Base-by-base conservation (phyloP, 495 filamentous ascomycete genomes). In the Penicillium egyptiacum region DNA sequence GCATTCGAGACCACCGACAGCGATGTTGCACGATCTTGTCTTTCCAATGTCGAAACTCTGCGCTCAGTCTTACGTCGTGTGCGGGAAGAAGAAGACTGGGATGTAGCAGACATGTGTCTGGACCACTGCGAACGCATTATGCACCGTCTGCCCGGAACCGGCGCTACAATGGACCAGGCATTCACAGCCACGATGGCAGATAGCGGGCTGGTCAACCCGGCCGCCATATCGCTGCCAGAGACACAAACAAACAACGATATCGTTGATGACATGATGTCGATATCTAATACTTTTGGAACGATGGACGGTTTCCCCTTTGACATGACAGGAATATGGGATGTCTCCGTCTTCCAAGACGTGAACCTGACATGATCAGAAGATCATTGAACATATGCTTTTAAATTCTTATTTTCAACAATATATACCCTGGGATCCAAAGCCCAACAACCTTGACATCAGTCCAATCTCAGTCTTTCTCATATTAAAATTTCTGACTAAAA, bases 321-420 rank as follows among this genome's bases (percentile, higher is more conserved):
- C 60, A 79, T 79, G 76, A 79, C 76, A 28, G 76, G 76, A 28
- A 79, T 79, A 49, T 79, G 76, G 76, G 76, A 79, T 62, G 74
- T 78, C 5, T 76, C 75, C 48, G 75, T 75, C 37, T 78, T 78
- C 55, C 76, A 79, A 33, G 76, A 79, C 47, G 72, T 79, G 25
- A 78, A 75, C 61, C 52, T 77, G 31, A 59, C 70, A 14, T 77
- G 63, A 66, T 26, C n/a, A 3, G 19, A 47, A 3, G 19, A 47
- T 19, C 16, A 47, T 39, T 55, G 16, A 19, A 54, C 51, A 45
- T 45, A 23, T 39, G 35, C 7, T 50, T 44, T 8, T 54, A 54
- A 5, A 16, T 49, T 43, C 26, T 37, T 52, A 28, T 43, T 40
- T 40, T 56, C 53, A 57, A 58, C 54, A 44, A 59, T 68, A 68